phyloP scores from a whole-genome alignment of 2,329 filamentous ascomycete species.

The Aspergillus clavatus region DNA sequence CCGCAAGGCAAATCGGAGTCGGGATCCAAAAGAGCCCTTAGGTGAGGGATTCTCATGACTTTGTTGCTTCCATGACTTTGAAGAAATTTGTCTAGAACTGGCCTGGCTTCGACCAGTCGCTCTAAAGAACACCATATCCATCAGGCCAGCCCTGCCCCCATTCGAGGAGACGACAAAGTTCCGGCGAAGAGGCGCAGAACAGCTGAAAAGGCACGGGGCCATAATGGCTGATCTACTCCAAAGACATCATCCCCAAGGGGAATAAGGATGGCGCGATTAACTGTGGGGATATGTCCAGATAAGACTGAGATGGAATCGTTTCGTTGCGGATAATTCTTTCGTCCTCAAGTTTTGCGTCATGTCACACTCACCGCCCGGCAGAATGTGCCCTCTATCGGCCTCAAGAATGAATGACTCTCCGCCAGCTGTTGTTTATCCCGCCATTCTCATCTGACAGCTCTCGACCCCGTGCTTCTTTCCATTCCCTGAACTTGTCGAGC shows the following conservation, averaged over 20 bases:
- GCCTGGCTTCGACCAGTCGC: slow-evolving; percentile 27
- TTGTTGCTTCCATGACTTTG: slow-evolving; percentile 39
- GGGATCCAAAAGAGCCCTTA: slow-evolving; percentile 53
- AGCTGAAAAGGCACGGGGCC: slow-evolving; percentile 31
- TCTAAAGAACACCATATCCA: slow-evolving; percentile 32
- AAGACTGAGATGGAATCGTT: not conserved
- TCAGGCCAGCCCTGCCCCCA: slow-evolving; percentile 22
- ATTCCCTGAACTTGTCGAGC: not conserved
- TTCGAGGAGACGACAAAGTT: slow-evolving; percentile 17
- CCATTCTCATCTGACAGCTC: not conserved
- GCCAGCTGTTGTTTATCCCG: not conserved
- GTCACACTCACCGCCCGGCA: slow-evolving; percentile 19
- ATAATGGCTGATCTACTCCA: slow-evolving; percentile 29
- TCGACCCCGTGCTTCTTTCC: not conserved
- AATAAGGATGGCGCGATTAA: not conserved
- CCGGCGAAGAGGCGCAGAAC: slow-evolving; percentile 21
- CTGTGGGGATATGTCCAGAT: not conserved
- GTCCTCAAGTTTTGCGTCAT: slow-evolving; percentile 7
- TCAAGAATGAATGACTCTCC: not conserved
- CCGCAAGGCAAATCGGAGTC: slow-evolving; percentile 55
- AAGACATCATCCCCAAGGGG: slow-evolving; percentile 17
- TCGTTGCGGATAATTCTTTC: not conserved
- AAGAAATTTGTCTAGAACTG: slow-evolving; percentile 34
- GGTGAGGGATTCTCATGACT: slow-evolving; percentile 29
- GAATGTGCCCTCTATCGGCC: slow-evolving; percentile 6